Conservation (phyloP, 2,329 filamentous ascomycete genomes). For the Diaporthe capsici region DNA sequence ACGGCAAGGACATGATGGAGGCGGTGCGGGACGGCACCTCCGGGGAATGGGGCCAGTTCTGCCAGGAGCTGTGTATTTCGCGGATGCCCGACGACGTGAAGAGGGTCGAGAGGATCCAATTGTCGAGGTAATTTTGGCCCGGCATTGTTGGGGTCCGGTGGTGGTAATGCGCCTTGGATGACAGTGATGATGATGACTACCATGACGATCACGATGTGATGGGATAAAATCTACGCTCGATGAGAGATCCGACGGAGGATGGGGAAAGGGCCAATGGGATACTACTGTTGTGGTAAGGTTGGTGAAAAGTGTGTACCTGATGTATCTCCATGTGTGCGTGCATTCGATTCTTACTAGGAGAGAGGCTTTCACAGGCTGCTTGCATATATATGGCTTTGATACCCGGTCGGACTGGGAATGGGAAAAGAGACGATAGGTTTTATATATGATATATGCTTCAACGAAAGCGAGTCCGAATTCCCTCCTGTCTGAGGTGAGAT, state of each 20-base stretch:
- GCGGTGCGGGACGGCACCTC: conserved; percentile 84
- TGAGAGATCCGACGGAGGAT: not conserved
- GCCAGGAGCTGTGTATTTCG: conserved; percentile 76
- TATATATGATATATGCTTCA: not conserved
- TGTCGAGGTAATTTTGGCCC: conserved; percentile 11
- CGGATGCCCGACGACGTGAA: conserved; percentile 73
- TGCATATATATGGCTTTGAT: conserved; percentile 26
- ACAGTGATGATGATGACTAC: conserved; percentile 11
- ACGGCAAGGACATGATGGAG: conserved; percentile 80
- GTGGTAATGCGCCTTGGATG: conserved; percentile 1
- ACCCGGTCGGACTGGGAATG: conserved; percentile 13
- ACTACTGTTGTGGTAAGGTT: not conserved
- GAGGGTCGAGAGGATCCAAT: conserved; percentile 60
- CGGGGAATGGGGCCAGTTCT: conserved; percentile 84
- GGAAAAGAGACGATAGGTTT: not conserved
- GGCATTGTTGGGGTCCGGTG: too few species aligned
- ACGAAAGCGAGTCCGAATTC: not conserved
- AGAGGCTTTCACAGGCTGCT: conserved; percentile 9
- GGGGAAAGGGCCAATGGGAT: not conserved
- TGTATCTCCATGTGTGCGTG: not conserved
- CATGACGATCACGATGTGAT: conserved; percentile 11
- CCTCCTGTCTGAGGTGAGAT: not conserved
- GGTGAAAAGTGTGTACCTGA: not conserved
- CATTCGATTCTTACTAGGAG: conserved; percentile 9
- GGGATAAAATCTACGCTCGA: not conserved